A percentile compares a stretch with the other conserved stretches of the same genome.
phyloP scores from a whole-genome alignment of 2,329 filamentous ascomycete genomes.

The Trichocomaceae sp. region DNA sequence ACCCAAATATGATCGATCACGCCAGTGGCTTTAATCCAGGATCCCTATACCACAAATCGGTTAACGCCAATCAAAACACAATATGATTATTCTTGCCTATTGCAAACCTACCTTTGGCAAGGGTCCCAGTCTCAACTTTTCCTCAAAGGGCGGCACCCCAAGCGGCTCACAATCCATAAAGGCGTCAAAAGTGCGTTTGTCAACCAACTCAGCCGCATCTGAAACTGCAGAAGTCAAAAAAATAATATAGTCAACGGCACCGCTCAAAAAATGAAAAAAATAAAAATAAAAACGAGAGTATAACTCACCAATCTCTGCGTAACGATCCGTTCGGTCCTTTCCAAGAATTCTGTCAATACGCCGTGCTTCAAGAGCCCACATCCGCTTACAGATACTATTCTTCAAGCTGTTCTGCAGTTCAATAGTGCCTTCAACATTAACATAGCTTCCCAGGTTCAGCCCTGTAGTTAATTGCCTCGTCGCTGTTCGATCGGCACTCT shows the following conservation, averaged over 20 bases:
- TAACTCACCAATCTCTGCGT: conserved; percentile 33
- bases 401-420: conserved; percentile 34
- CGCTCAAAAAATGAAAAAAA: background rate
- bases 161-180: conserved; percentile 38
- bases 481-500: conserved; percentile 33
- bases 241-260: background rate
- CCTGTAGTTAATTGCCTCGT: conserved; percentile 32
- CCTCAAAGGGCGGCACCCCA: conserved; percentile 30
- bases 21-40: conserved; percentile 30
- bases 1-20: conserved; percentile 32
- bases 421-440: conserved; percentile 39
- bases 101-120: conserved; percentile 28
- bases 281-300: background rate
- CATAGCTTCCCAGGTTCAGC: conserved; percentile 37
- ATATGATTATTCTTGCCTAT: background rate
- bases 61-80: conserved; percentile 18
- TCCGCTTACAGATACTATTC: conserved; percentile 35
- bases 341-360: conserved; percentile 36
- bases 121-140: conserved; percentile 34
- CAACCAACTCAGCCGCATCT: conserved; percentile 23
- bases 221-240: conserved; percentile 20
- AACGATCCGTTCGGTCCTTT: conserved; percentile 29
- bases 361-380: conserved; percentile 39
- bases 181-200: conserved; percentile 33
- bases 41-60: conserved; percentile 20